These are phyloP conservation scores for Aspergillus sp. DNA, from an alignment of 2,329 filamentous ascomycete species.

Conservation along the genomic window DNA sequence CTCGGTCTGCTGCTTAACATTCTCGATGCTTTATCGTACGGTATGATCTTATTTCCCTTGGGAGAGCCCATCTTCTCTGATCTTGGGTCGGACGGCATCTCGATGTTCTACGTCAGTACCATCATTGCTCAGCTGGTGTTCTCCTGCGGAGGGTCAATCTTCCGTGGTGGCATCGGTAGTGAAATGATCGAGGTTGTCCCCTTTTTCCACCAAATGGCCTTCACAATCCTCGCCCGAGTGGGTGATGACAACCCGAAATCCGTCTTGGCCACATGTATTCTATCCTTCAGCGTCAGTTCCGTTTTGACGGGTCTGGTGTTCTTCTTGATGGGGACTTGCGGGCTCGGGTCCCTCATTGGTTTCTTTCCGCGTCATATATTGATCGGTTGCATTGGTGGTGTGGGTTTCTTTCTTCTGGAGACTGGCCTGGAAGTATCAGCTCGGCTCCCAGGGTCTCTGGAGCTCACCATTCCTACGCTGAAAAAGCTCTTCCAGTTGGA, in stretches of 20 bases:
- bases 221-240: constrained; percentile 75
- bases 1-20: constrained; percentile 89
- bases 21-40: constrained; percentile 91
- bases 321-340: constrained; percentile 83
- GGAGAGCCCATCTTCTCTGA: constrained; percentile 81
- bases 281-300: constrained; percentile 85
- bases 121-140: constrained; percentile 91
- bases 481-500: constrained; percentile 70
- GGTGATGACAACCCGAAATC: constrained; percentile 79
- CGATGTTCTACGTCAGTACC: constrained; percentile 98
- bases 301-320: constrained; percentile 89
- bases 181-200: constrained; percentile 99
- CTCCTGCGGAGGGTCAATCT: constrained; percentile 79
- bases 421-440: constrained; percentile 94
- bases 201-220: constrained; percentile 98
- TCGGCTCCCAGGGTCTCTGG: constrained; percentile 77
- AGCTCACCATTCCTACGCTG: constrained; percentile 76
- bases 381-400: constrained; percentile 94
- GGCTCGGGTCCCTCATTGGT: constrained; percentile 86
- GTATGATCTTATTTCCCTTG: constrained; percentile 92
- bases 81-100: constrained; percentile 89
- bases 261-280: constrained; percentile 90
- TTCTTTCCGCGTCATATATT: constrained; percentile 97
- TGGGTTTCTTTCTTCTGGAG: constrained; percentile 89
- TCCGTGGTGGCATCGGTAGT: constrained; percentile 87